Base-by-base conservation (phyloP, 176 grass and related monocot species). In the Eleusine coracana region DNA sequence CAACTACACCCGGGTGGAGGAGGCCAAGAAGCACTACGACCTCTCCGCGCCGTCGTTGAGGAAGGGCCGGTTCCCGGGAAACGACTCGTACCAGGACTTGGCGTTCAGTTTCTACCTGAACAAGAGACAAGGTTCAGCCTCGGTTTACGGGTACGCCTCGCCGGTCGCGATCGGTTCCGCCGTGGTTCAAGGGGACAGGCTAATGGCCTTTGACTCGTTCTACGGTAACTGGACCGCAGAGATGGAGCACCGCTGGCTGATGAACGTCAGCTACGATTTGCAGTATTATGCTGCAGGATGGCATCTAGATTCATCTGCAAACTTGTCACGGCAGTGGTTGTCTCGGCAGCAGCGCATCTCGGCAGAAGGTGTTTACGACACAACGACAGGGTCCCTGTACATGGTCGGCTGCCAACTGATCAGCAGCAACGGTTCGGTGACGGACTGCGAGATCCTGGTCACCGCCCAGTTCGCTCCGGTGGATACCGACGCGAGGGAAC, bases 291-390 rank as follows among this genome's bases (percentile, higher is more conserved):
- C 25, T 45, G 34, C 3, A 1, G 18, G 20, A 10, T 61, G 10
- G 1, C 10, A n/a, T 25, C 56, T 25, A 1, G 23, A 61, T 27
- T 27, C 5, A 21, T 10, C 56, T 15, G 56, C 16, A 52, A 4
- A 5, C 5, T 14, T 63, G 10, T 63, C 60, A 29, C 7, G 11
- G 23, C 58, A 56, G 54, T 21, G n/a, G 58, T 3, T 25, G 58
- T 61, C n/a, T 27, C 58, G 58, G 58, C 23, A 18, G 3, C 75
- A 25, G 2, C 52, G 59, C 5, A 78, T 97, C 9, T 54, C 36
- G 15, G 94, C 91, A 4, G 91, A 97, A 82, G 94, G 91, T n/a
- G 84, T 94, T 1, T 97, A 92, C 25, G 75, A 92, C 60, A 64
- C 87, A 1, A 14, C 51, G 69, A 88, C 41, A 0, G 94, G 83